Evolutionary conservation across 2,329 filamentous ascomycete genomes (phyloP), one percentile per base, ranked within the genome.

Genomic region (Microsporum canis): DNA sequence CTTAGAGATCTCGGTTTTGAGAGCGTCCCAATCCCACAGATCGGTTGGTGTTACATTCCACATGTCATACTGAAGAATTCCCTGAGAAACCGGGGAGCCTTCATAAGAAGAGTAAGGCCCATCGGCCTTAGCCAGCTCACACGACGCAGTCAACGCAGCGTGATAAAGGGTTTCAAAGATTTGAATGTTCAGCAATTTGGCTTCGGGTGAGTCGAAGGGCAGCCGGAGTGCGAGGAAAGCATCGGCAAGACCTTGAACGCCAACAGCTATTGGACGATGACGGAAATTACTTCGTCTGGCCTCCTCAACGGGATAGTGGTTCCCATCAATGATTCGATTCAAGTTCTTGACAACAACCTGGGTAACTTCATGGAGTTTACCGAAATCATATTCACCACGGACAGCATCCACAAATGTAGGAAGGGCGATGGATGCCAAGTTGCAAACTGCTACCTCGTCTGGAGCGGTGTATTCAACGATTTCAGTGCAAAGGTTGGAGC

Each of bases 91-190:
- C 34, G 94, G 94, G 33, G 90, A 96, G 64, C 94, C 94, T 73
- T 92, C 84, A 73, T 96, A 99, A 2, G 91, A 91, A 67, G 87
- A 82, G 77, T 99, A 99, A 4, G 91, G 76, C 3, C 94, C 94
- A 62, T 91, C 77, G 67, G 88, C 80, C 80, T 90, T 88, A 64
- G 94, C 90, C 66, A 97, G 79, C 62, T 96, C 86, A 71, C 88
- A 85, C 0, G 94, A 99, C 27, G 90, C 88, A 60, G 91, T 96
- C 65, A 97, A 80, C 61, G 91, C 89, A 73, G 87, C 94, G 75
- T 99, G 94, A 79, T 99, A 99, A 76, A 99, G 96, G 65, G 94
- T 99, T 82, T 99, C 94, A 67, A 99, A 99, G 76, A 99, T 97
- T 76, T 99, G 91, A 71, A 88, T 91, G 82, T 99, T 99, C 71